A percentile compares a stretch with the other conserved stretches of the same genome.
phyloP scores from a whole-genome alignment of 2,329 filamentous ascomycete species.

The Exophiala bonariae region DNA sequence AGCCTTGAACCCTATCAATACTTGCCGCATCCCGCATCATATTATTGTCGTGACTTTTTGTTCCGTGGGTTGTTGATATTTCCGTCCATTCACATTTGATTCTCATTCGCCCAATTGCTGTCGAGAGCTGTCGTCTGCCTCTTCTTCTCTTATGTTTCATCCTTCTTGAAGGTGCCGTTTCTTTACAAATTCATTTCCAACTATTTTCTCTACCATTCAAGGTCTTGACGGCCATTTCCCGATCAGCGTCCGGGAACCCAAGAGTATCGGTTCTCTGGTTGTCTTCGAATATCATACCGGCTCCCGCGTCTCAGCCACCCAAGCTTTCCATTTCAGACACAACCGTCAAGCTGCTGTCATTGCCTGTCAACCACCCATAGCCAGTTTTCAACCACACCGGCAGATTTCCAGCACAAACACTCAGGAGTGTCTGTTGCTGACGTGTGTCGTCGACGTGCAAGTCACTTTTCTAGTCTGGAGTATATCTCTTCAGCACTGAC shows the following conservation, averaged over 20 bases:
- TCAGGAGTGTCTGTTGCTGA: no score
- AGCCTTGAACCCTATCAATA: no score
- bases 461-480: not conserved
- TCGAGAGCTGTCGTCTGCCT: no score
- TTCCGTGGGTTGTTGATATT: no score
- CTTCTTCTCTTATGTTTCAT: not conserved
- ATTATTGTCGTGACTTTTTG: no score
- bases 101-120: no score
- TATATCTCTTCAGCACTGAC: slow-evolving; percentile 15
- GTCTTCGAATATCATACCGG: not conserved
- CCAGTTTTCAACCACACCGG: not conserved
- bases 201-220: not conserved
- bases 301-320: not conserved
- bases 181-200: slow-evolving; percentile 3
- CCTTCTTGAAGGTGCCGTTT: not conserved
- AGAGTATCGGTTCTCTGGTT: no score
- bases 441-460: not conserved
- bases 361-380: not conserved
- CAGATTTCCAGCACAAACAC: not conserved
- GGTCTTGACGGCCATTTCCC: slow-evolving; percentile 1
- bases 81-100: no score
- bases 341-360: slow-evolving; percentile 9
- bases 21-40: no score
- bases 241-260: not conserved
- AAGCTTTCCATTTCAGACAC: not conserved